phyloP scores from a whole-genome alignment of 2,329 filamentous ascomycete genomes.

The Curvularia sp. region DNA sequence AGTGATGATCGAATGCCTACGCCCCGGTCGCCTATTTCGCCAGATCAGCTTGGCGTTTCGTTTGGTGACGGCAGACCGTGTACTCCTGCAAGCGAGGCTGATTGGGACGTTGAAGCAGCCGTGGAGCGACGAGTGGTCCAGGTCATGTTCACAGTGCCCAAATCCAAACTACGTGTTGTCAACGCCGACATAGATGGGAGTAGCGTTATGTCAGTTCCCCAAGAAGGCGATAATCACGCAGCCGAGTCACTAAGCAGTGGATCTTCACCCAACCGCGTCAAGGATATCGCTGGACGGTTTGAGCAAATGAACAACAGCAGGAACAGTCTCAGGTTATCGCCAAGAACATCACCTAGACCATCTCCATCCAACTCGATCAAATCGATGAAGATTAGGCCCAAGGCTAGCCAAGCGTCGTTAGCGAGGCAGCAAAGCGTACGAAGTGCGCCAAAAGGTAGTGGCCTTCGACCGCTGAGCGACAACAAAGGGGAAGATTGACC shows the following conservation, averaged over 20 bases:
- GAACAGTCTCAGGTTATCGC: slow-evolving; percentile 12
- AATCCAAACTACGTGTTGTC: slow-evolving; percentile 84
- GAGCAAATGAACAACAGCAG: slow-evolving; percentile 31
- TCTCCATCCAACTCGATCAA: slow-evolving; percentile 33
- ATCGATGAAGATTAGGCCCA: slow-evolving; percentile 36
- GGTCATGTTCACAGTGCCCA: slow-evolving; percentile 90
- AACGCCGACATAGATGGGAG: slow-evolving; percentile 61
- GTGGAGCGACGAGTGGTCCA: slow-evolving; percentile 58
- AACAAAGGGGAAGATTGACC: not conserved
- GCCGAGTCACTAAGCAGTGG: not conserved
- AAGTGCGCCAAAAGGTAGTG: slow-evolving; percentile 5
- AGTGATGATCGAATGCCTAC: slow-evolving; percentile 38
- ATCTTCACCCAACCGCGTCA: slow-evolving; percentile 34
- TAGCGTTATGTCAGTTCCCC: slow-evolving; percentile 37
- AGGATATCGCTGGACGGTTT: slow-evolving; percentile 41
- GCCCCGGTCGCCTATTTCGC: slow-evolving; percentile 37
- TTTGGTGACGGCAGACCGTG: slow-evolving; percentile 28
- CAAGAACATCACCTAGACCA: slow-evolving; percentile 24
- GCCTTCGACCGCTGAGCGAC: slow-evolving; percentile 7
- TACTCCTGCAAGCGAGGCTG: slow-evolving; percentile 52
- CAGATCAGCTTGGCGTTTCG: slow-evolving; percentile 33
- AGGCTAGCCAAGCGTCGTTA: slow-evolving; percentile 26
- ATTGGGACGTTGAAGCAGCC: slow-evolving; percentile 61
- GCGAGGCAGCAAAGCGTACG: slow-evolving; percentile 11
- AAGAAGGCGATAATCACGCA: slow-evolving; percentile 15